Conservation (phyloP, 2,329 filamentous ascomycete genomes). For the Trematosphaeria pertusa region DNA sequence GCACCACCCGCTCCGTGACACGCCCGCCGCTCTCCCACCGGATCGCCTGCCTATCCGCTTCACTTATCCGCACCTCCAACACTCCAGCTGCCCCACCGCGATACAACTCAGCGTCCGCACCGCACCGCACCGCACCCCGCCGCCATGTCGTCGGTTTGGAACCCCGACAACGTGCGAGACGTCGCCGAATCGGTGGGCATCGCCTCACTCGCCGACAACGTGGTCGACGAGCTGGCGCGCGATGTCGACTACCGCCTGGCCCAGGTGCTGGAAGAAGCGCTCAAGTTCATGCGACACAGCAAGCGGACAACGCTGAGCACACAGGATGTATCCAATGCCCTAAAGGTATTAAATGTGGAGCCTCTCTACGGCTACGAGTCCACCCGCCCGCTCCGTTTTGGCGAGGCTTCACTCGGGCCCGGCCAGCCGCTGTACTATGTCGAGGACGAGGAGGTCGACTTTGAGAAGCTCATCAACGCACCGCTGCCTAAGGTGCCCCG, state of each 20-base stretch:
- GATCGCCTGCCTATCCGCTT: constrained; percentile 19
- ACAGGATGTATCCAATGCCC: constrained; percentile 85
- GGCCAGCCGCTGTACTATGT: constrained; percentile 97
- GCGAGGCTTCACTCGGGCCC: constrained; percentile 90
- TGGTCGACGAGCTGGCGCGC: constrained; percentile 84
- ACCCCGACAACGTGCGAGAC: constrained; percentile 92
- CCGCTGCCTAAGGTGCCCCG: constrained; percentile 92
- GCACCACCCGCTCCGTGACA: constrained; percentile 36
- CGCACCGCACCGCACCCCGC: constrained; percentile 18
- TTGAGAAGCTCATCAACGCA: constrained; percentile 98
- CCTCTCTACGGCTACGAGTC: constrained; percentile 97
- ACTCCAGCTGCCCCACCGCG: constrained; percentile 14
- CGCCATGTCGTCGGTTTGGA: constrained; percentile 74
- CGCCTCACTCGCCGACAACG: constrained; percentile 78
- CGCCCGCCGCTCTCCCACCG: constrained; percentile 29
- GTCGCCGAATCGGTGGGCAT: constrained; percentile 97
- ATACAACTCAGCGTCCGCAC: constrained; percentile 14
- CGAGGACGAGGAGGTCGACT: constrained; percentile 97
- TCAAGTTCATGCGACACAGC: constrained; percentile 94
- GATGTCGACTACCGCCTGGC: constrained; percentile 96
- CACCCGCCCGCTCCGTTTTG: constrained; percentile 85
- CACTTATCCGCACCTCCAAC: constrained; percentile 17
- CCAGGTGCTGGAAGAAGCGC: constrained; percentile 89
- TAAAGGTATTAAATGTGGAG: constrained; percentile 88
- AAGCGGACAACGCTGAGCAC: constrained; percentile 87